phyloP scores from a whole-genome alignment of 1,284 basidiomycete genomes.

The Heterobasidion occidentale region DNA sequence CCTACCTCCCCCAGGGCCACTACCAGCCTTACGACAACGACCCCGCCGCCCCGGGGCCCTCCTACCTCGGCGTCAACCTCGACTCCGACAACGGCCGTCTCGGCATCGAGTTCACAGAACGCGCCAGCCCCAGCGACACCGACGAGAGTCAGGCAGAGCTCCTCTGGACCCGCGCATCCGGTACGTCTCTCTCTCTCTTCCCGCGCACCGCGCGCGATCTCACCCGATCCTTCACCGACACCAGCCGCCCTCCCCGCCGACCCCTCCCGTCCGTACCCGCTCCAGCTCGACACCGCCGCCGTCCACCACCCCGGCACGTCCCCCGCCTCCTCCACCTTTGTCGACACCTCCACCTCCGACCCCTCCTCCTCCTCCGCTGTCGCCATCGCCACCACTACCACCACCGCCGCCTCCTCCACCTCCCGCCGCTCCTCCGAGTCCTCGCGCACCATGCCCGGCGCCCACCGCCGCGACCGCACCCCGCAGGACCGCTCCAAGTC shows the following conservation, averaged over 20 bases:
- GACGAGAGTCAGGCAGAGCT: conserved; percentile 48
- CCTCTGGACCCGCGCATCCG: conserved; percentile 40
- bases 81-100: conserved; percentile 43
- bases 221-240: background rate
- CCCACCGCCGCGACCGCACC: conserved; percentile 46
- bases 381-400: conserved; percentile 30
- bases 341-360: conserved; percentile 30
- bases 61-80: conserved; percentile 43
- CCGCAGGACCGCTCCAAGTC: conserved; percentile 66
- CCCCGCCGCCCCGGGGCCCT: conserved; percentile 21
- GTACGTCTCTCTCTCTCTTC: conserved; percentile 1
- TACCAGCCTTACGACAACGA: conserved; percentile 7
- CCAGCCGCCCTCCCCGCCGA: background rate
- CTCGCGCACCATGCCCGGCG: conserved; percentile 36
- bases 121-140: conserved; percentile 30
- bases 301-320: conserved; percentile 32
- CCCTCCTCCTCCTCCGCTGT: conserved; percentile 16
- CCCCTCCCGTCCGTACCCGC: conserved; percentile 30
- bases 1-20: conserved; percentile 12
- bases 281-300: conserved; percentile 40
- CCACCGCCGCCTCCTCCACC: conserved; percentile 12
- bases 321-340: conserved; percentile 44
- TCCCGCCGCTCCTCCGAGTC: conserved; percentile 50
- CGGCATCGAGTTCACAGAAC: conserved; percentile 46
- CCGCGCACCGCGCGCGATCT: background rate